Percentiles rank a stretch among this genome's conserved stretches.
phyloP scores from a whole-genome alignment of 2,329 filamentous ascomycete species.

The Colletotrichum incanum region DNA sequence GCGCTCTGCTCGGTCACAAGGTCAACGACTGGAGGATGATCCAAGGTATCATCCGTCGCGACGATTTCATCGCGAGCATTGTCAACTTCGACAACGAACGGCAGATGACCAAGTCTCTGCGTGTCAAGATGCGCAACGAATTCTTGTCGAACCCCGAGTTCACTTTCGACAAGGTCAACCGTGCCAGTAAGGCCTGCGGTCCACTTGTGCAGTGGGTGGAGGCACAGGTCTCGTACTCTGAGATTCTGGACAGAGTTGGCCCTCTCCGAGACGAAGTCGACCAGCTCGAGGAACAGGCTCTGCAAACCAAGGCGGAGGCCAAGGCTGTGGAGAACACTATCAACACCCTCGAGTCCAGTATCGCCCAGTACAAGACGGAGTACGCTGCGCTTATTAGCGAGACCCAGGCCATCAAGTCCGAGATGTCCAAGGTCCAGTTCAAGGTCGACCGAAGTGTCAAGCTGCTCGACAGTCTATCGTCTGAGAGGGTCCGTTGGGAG shows the following conservation, averaged over 20 bases:
- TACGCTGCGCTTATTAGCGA: conserved; percentile 97
- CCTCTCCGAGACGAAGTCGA: conserved; percentile 92
- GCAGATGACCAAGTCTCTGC: conserved; percentile 89
- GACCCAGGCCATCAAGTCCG: conserved; percentile 95
- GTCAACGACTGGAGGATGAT: conserved; percentile 93
- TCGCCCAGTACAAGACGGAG: conserved; percentile 94
- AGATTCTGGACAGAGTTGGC: conserved; percentile 94
- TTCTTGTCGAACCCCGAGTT: conserved; percentile 95
- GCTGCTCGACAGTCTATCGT: conserved; percentile 93
- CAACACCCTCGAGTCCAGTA: conserved; percentile 86
- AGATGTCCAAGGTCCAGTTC: conserved; percentile 97
- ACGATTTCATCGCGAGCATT: conserved; percentile 98
- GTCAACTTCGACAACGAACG: conserved; percentile 96
- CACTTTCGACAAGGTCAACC: conserved; percentile 95
- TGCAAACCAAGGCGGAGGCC: conserved; percentile 94
- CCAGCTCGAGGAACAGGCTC: conserved; percentile 87
- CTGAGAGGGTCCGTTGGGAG: conserved; percentile 94
- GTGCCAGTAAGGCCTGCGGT: conserved; percentile 96
- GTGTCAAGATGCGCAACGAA: conserved; percentile 92
- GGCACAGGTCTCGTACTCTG: conserved; percentile 98
- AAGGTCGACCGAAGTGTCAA: conserved; percentile 98
- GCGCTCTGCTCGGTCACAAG: conserved; percentile 92
- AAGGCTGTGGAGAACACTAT: conserved; percentile 93
- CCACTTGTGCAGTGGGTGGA: conserved; percentile 97
- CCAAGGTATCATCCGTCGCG: conserved; percentile 87